These are phyloP conservation scores for Pyrus betulifolia DNA, from an alignment of 306 rosid species.

Conservation along the genomic window DNA sequence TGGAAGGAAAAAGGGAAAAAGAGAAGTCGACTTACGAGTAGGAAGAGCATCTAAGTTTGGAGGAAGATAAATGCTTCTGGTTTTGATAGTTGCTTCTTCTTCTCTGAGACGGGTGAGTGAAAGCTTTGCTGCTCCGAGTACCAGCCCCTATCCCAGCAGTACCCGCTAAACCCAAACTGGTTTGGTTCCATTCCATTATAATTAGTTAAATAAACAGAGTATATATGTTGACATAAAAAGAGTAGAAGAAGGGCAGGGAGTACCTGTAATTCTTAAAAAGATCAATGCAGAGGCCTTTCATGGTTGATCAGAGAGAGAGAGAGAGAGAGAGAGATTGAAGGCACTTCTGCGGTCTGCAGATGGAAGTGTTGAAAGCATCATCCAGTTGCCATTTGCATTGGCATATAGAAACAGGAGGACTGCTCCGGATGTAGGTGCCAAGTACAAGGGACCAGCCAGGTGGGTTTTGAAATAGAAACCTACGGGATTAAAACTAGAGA, in stretches of 20 bases:
- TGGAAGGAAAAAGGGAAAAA: neutral
- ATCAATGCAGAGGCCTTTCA: conserved; percentile 9
- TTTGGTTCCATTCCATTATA: neutral
- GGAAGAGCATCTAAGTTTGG: conserved; percentile 6
- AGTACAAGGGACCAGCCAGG: too few species aligned
- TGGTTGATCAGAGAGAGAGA: neutral
- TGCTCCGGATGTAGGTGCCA: too few species aligned
- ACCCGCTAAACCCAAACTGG: neutral
- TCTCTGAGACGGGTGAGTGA: neutral
- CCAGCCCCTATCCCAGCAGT: neutral
- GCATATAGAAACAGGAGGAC: too few species aligned
- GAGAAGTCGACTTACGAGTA: neutral
- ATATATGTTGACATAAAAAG: neutral
- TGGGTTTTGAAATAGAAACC: too few species aligned
- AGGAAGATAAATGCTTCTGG: neutral
- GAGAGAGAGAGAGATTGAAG: too few species aligned
- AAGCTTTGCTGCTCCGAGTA: neutral
- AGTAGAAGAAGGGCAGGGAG: neutral
- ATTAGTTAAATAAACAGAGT: too few species aligned
- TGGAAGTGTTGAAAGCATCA: too few species aligned
- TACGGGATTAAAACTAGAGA: too few species aligned
- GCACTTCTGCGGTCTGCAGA: too few species aligned
- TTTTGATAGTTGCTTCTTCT: neutral
- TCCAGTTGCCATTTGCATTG: too few species aligned
- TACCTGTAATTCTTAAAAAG: neutral